Evolutionary conservation across 306 rosid species (phyloP).

Genomic region (Prunus dulcis): DNA sequence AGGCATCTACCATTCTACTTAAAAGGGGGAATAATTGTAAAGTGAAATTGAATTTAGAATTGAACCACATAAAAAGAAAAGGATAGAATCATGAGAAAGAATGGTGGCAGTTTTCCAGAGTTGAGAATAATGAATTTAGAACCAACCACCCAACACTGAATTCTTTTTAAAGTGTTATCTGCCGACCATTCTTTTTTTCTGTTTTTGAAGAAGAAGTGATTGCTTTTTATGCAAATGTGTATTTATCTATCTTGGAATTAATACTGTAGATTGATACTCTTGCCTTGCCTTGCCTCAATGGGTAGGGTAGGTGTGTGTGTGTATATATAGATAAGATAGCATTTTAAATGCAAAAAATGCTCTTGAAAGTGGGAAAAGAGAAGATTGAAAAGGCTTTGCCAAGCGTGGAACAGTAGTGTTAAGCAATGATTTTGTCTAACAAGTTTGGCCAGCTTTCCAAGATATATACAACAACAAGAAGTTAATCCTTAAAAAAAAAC

Average conservation of each 20-base stretch:
- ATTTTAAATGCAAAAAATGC: constrained; percentile 19
- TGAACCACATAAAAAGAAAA: constrained; percentile 16
- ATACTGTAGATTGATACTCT: no score
- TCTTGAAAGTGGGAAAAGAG: constrained; percentile 17
- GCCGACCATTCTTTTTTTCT: no score
- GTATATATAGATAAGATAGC: background rate
- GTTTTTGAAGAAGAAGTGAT: no score
- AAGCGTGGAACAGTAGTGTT: constrained; percentile 38
- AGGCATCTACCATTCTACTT: background rate
- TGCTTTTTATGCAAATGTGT: no score
- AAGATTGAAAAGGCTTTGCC: constrained; percentile 20
- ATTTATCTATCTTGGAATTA: no score
- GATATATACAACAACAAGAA: background rate
- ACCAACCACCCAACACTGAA: background rate
- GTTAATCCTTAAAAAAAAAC: constrained; percentile 4
- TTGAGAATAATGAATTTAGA: background rate
- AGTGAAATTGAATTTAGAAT: constrained; percentile 20
- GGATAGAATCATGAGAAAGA: constrained; percentile 18
- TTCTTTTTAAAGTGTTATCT: background rate
- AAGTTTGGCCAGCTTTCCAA: constrained; percentile 36
- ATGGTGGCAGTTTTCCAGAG: constrained; percentile 23
- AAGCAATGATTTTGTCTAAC: constrained; percentile 51
- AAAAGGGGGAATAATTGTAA: constrained; percentile 16
- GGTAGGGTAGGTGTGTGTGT: background rate
- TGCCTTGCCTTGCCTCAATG: background rate